Base-by-base conservation (phyloP, 2,329 filamentous ascomycete genomes). In the Septoria linicola region DNA sequence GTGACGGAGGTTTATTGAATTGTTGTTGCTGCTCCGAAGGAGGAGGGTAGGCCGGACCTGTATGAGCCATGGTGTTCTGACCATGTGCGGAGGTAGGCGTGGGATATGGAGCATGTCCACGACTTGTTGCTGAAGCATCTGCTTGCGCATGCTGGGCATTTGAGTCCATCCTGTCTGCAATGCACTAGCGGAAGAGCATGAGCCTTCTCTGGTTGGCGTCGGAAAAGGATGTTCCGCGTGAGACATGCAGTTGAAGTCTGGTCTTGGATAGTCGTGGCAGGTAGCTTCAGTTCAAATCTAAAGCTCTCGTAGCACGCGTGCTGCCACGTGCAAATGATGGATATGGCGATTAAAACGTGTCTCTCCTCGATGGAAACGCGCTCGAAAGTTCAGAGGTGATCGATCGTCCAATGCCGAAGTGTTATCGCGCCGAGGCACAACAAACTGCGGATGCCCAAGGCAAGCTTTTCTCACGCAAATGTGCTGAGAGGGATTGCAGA, bases 1-100 rank as follows among this genome's bases (percentile, higher is more conserved):
- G 54, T 25, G 59, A 61, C 5, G 53, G 32, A 32, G 57, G 46
- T 20, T 50, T 19, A 20, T 56, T 52, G 37, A 30, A 48, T 8
- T 55, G 43, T 37, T 53, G 48, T 17, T 59, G 55, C 23, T 57
- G 43, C 14, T 52, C 27, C 3, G 41, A 20, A n/a, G n/a, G n/a
- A 3, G 46, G 32, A 23, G 37, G 20, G 19, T 49, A 49, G 17
- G 34, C 19, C 11, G 43, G 30, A 10, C 17, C 32, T 8, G 14
- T 25, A 21, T 46, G 50, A 39, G 44, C 32, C 39, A 27, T 5
- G 23, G 23, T 10, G 10, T 27, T 27, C 23, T 34, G 23, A 27
- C 5, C 36, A 8, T 35, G 45, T 16, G 45, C 39, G 19, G 45
- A 10, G 10, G 23, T 10, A 10, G 23, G 23, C 23, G 10, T 27